Conservation (phyloP, 2,329 filamentous ascomycete species). For the Arthrobotrys entomopaga region DNA sequence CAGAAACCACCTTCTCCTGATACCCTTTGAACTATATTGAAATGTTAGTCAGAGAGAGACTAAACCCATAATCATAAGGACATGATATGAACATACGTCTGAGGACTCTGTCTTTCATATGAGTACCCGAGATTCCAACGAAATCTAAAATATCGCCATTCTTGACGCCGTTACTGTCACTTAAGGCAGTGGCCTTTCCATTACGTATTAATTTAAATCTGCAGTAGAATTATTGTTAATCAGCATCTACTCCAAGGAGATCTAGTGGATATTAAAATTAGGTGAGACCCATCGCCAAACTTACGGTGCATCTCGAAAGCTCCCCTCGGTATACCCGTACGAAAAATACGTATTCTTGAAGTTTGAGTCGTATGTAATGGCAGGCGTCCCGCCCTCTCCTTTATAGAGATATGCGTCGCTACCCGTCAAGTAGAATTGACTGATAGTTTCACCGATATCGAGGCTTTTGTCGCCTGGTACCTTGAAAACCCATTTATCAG, state of each 20-base stretch:
- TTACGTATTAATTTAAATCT: slow-evolving; percentile 26
- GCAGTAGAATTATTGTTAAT: not conserved
- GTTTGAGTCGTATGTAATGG: slow-evolving; percentile 26
- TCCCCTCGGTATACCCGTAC: slow-evolving; percentile 33
- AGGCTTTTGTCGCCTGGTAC: slow-evolving; percentile 10
- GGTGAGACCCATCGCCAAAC: not conserved
- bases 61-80: too few species aligned
- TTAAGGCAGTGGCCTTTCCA: slow-evolving; percentile 16
- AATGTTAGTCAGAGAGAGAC: not conserved
- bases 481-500: slow-evolving; percentile 21
- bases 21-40: slow-evolving; percentile 37
- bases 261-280: not conserved
- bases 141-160: slow-evolving; percentile 38
- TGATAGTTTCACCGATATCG: slow-evolving; percentile 27
- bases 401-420: not conserved
- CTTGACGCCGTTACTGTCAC: not conserved
- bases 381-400: not conserved
- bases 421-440: slow-evolving; percentile 21
- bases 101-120: slow-evolving; percentile 8
- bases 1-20: slow-evolving; percentile 21
- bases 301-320: slow-evolving; percentile 21
- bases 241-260: not conserved
- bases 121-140: slow-evolving; percentile 12
- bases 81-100: slow-evolving; percentile 25
- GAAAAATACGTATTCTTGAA: slow-evolving; percentile 41